Evolutionary conservation across 2,329 filamentous ascomycete genomes (phyloP), one percentile per base, ranked within the genome.

Genomic region (Drechslerella stenobrocha): DNA sequence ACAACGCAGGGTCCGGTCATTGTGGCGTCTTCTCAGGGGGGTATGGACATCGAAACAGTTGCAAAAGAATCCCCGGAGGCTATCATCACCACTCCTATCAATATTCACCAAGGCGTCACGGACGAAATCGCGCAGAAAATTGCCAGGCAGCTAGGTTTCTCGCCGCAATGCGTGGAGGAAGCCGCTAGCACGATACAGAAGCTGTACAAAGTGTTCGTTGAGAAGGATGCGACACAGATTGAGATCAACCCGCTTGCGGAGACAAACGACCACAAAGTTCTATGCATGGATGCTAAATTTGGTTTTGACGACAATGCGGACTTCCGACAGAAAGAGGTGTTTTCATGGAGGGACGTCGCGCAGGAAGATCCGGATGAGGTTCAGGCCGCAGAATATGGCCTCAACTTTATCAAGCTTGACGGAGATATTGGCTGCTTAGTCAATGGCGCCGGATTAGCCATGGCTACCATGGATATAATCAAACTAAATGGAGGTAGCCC

Each of bases 401-500:
- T 98, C 73, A 98, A 98, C 86, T 98, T 98, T 82, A 98, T 98
- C 84, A 98, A 98, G 85, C 87, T 98, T 70, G 93, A 97, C 77
- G 93, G 93, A 77, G 93, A 98, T 77, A 98, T 98, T 77, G 93
- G 93, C 79, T 98, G 93, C 82, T 83, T 97, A 69, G 78, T 98
- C 81, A 98, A 98, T 81, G 93, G 93, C 77, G 93, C 93, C 75
- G 93, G 93, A 81, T 88, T 98, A 73, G 93, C 93, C 80, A 98
- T 98, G 93, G 93, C 93, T 71, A 98, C 93, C 77, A 98, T 98
- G 93, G 93, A 98, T 79, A 97, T 98, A 79, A 98, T 98, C 84
- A 97, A 98, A 86, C 85, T 98, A 71, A 98, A 97, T 81, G 93
- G 93, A 74, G 93, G 93, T 71, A 82, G 85, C 76, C 93, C 93